phyloP scores from a whole-genome alignment of 2,329 filamentous ascomycete genomes.

The Cordyceps tenuipes region DNA sequence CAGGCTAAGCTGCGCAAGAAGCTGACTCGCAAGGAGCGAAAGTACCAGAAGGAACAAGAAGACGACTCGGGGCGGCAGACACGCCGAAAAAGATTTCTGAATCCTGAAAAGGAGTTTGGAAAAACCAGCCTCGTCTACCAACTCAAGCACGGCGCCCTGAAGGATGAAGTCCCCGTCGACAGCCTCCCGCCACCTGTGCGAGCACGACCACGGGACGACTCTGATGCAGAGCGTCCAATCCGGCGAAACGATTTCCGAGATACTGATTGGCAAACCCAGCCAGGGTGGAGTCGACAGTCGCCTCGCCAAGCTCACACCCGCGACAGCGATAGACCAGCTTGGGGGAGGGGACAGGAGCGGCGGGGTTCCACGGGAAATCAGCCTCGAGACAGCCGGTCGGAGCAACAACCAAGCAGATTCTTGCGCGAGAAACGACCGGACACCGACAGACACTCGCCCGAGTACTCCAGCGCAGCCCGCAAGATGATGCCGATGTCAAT shows the following conservation, averaged over 20 bases:
- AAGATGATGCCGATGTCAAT: constrained; percentile 30
- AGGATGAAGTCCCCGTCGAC: constrained; percentile 21
- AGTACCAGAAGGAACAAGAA: constrained; percentile 20
- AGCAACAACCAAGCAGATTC: not conserved
- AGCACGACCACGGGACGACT: constrained; percentile 7
- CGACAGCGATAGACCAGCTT: not conserved
- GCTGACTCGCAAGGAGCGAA: constrained; percentile 33
- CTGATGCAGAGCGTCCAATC: not conserved
- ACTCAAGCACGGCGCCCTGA: constrained; percentile 38
- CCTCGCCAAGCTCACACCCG: not conserved
- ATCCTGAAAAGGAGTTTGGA: constrained; percentile 41
- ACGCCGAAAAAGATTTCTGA: constrained; percentile 43
- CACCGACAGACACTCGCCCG: not conserved
- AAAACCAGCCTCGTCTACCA: constrained; percentile 49
- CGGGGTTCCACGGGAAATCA: not conserved
- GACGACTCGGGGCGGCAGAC: constrained; percentile 31
- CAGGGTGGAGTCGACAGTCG: not conserved
- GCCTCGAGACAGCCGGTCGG: not conserved
- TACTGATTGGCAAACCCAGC: not conserved
- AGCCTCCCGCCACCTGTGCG: constrained; percentile 20
- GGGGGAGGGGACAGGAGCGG: not conserved
- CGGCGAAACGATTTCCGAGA: not conserved
- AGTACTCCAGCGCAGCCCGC: not conserved
- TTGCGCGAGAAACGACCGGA: not conserved
- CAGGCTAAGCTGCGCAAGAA: constrained; percentile 44